Conservation (phyloP, 805 yeast species). For the Monosporozyma servazzii region DNA sequence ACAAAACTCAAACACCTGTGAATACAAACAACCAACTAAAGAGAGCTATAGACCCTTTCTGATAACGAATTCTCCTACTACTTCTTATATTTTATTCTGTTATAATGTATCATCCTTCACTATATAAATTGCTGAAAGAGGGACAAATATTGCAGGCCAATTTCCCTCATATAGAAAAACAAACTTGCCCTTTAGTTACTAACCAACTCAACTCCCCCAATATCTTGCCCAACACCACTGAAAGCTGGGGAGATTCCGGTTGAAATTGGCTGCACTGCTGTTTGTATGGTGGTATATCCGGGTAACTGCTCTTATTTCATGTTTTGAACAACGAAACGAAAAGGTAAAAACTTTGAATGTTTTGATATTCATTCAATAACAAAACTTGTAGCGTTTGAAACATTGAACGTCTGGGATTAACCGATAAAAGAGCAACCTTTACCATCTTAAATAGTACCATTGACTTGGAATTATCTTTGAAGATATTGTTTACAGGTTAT, state of each 20-base stretch:
- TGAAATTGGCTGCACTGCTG: too few species aligned
- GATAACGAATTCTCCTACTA: not conserved
- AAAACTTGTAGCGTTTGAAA: not conserved
- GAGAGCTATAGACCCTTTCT: not conserved
- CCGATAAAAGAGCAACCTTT: not conserved
- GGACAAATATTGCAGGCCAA: not conserved
- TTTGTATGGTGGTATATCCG: not conserved
- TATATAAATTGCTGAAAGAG: not conserved
- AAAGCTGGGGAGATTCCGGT: too few species aligned
- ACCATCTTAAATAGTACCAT: not conserved
- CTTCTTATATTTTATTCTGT: not conserved
- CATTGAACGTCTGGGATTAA: not conserved
- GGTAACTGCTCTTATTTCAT: not conserved
- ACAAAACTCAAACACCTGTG: too few species aligned
- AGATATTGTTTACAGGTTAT: not conserved
- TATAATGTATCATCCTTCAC: not conserved
- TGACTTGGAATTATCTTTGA: not conserved
- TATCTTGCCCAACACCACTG: too few species aligned
- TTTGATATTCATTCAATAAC: not conserved
- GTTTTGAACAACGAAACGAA: slow-evolving; percentile 1
- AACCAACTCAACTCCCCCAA: too few species aligned
- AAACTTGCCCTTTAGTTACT: too few species aligned
- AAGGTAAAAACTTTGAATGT: not conserved
- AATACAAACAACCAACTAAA: not conserved
- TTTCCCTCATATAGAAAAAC: not conserved